Percentiles rank a stretch among this genome's conserved stretches.
Evolutionary conservation across 495 filamentous ascomycete species (phyloP).

Genomic region (Podospora pseudocomata): DNA sequence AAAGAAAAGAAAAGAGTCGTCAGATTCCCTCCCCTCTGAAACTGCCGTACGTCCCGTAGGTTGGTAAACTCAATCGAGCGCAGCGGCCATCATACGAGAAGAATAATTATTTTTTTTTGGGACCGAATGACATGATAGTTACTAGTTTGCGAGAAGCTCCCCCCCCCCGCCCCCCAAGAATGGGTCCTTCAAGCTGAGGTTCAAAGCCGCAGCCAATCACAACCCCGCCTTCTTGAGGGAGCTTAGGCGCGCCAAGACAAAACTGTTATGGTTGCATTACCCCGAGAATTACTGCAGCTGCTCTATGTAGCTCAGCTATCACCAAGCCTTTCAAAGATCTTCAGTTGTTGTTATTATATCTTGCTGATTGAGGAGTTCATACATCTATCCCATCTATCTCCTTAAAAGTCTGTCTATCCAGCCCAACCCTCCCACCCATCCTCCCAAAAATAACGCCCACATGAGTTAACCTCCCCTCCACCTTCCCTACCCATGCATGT

Average conservation of each 20-base stretch:
- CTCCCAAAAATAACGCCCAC: constrained; percentile 15
- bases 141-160: neutral
- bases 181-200: neutral
- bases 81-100: neutral
- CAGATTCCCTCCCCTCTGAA: neutral
- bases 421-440: constrained; percentile 9
- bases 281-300: neutral
- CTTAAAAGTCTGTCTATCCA: constrained; percentile 25
- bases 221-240: neutral
- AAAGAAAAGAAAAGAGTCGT: too few species aligned
- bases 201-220: neutral
- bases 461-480: constrained; percentile 12
- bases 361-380: constrained; percentile 12
- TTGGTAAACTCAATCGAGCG: constrained; percentile 3
- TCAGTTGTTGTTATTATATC: neutral
- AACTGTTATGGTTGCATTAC: neutral
- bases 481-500: neutral
- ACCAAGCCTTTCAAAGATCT: neutral
- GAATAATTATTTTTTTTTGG: neutral
- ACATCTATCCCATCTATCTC: constrained; percentile 17
- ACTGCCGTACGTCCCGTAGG: neutral
- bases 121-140: neutral
- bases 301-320: neutral
- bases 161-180: neutral
- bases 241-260: neutral